Base-by-base conservation (phyloP, 129 eudicot species). In the Deinandra increscens region DNA sequence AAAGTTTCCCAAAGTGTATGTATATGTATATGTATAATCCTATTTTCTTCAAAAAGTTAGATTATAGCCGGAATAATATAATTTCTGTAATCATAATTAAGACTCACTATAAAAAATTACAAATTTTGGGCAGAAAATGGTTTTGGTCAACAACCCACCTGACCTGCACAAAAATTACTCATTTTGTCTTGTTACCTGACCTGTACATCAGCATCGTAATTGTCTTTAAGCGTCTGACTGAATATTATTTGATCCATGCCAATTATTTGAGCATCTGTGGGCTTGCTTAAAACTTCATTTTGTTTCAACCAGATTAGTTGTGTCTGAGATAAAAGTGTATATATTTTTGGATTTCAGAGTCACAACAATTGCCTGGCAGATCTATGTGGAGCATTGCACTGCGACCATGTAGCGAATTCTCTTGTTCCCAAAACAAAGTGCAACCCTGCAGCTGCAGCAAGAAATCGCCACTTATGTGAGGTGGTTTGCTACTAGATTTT, bases 381-480 rank as follows among this genome's bases (percentile, higher is more conserved):
- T 66, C 62, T 88, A 60, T 92, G 98, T 75, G 96, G 96, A 44
- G 98, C 98, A 13, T 71, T 92, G 72, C 98, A 92, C 74, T 92
- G 98, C 75, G 96, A 88, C 64, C 84, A 75, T 60, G 71, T 62
- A 64, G 66, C 77, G 61, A 80, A 77, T 72, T 71, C 82, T 15
- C 59, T 62, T 13, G 73, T 79, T 74, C 95, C 78, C 39, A 88
- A 86, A 76, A 61, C 83, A 44, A 92, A 86, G 81, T 92, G 98
- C 79, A 92, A 88, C 73, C 95, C 98, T 65, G 98, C 96, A 50
- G 96, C 96, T 69, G 91, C 95, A 72, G 74, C 85, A 38, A 88
- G 87, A 74, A 92, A 88, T 64, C 96, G 76, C 7, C 98, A 88
- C 70, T 79, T 86, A 59, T 92, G 98, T 75, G 98, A 92, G 98